Evolutionary conservation across 345 rosid genomes (phyloP).

Genomic region (Eucalyptus pauciflora): DNA sequence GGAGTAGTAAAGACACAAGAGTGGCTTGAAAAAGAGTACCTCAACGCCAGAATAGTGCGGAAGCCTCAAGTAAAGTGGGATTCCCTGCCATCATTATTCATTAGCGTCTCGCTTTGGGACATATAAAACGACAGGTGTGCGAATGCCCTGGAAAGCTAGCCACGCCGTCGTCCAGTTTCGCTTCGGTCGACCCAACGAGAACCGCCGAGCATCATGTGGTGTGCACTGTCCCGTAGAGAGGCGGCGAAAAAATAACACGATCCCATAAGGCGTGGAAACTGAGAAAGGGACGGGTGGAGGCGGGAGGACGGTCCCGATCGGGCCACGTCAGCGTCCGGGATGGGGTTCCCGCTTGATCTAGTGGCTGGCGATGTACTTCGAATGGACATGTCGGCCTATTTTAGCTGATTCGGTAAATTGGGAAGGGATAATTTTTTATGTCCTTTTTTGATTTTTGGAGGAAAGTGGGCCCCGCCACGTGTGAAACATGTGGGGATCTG

Average conservation of each 20-base stretch:
- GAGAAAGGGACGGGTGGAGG: neutral
- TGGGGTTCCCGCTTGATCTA: neutral
- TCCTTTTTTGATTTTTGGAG: neutral
- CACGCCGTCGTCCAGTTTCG: neutral
- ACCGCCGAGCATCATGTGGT: neutral
- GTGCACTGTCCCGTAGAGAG: neutral
- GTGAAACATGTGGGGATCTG: neutral
- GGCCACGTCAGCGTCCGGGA: neutral
- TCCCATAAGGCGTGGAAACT: neutral
- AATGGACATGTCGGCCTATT: neutral
- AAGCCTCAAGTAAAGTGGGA: slow-evolving; percentile 40
- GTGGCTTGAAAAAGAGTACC: neutral
- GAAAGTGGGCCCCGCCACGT: neutral
- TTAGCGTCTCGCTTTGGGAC: neutral
- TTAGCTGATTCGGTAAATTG: neutral
- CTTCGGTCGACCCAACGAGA: neutral
- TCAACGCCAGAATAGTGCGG: slow-evolving; percentile 13
- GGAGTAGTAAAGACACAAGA: neutral
- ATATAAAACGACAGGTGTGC: neutral
- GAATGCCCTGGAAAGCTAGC: neutral
- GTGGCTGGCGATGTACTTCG: neutral
- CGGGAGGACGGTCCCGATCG: neutral
- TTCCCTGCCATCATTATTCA: neutral
- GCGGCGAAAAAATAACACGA: neutral
- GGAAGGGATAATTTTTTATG: neutral